Conservation (phyloP, 148 eudicot genomes). For the Rhododendron molle region DNA sequence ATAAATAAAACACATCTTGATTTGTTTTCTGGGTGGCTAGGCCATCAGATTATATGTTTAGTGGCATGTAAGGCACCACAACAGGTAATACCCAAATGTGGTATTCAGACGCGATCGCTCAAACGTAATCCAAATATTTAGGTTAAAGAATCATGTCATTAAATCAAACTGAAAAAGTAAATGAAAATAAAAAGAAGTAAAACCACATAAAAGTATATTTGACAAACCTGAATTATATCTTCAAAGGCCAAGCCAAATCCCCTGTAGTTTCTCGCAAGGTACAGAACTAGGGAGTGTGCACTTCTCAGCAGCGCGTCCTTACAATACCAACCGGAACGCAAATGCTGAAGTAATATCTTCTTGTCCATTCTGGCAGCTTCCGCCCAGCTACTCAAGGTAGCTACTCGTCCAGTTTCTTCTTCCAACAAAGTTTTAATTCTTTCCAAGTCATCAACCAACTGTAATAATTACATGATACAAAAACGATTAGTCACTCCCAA, state of each 20-base stretch:
- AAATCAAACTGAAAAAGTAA: neutral
- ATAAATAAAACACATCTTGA: neutral
- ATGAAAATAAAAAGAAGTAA: neutral
- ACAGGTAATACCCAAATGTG: neutral
- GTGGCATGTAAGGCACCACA: neutral
- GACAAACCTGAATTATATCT: slow-evolving; percentile 73
- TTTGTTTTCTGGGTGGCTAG: neutral
- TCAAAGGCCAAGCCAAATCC: slow-evolving; percentile 65
- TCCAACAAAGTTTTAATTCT: slow-evolving; percentile 51
- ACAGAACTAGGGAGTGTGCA: slow-evolving; percentile 65
- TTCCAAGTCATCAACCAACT: slow-evolving; percentile 79
- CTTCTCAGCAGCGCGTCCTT: slow-evolving; percentile 71
- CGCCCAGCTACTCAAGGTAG: slow-evolving; percentile 70
- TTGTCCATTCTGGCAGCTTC: slow-evolving; percentile 73
- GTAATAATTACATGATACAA: slow-evolving; percentile 14
- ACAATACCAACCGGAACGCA: slow-evolving; percentile 78
- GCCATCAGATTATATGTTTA: neutral
- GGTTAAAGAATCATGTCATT: neutral
- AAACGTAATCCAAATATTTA: neutral
- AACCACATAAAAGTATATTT: neutral
- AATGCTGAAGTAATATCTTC: slow-evolving; percentile 47
- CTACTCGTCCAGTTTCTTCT: slow-evolving; percentile 55
- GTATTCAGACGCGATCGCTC: neutral
- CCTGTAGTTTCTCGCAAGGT: slow-evolving; percentile 66
- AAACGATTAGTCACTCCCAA: slow-evolving; percentile 8